A percentile compares a stretch with the other conserved stretches of the same genome.
These are phyloP conservation scores for Teunomyces stri DNA, from an alignment of 805 yeast genomes.

Conservation along the genomic window DNA sequence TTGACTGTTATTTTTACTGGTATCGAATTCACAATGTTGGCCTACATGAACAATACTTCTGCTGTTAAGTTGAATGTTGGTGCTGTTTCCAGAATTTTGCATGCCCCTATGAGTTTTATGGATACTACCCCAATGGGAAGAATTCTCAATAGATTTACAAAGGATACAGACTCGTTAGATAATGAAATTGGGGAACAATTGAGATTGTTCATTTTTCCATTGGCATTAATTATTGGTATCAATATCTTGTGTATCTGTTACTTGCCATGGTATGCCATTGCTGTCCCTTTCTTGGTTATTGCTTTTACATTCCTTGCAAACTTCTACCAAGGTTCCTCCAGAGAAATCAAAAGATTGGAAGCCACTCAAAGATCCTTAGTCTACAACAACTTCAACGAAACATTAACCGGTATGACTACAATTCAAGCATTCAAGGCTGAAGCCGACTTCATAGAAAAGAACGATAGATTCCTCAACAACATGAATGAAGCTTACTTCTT, in stretches of 20 bases:
- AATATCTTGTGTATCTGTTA: constrained; percentile 47
- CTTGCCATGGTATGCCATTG: constrained; percentile 54
- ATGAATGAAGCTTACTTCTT: constrained; percentile 54
- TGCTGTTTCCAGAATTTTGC: constrained; percentile 38
- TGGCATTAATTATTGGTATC: constrained; percentile 39
- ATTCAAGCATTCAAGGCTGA: constrained; percentile 43
- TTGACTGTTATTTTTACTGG: constrained; percentile 40
- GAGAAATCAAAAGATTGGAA: constrained; percentile 50
- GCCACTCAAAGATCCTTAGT: constrained; percentile 48
- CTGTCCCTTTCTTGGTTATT: constrained; percentile 50
- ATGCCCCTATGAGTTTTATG: constrained; percentile 43
- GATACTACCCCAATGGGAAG: constrained; percentile 45
- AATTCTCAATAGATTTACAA: constrained; percentile 43
- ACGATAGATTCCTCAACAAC: constrained; percentile 41
- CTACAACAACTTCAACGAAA: constrained; percentile 49
- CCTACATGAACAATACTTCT: constrained; percentile 39
- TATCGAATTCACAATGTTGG: constrained; percentile 39
- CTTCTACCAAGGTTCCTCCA: constrained; percentile 47
- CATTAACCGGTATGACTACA: constrained; percentile 46
- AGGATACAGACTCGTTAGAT: constrained; percentile 46
- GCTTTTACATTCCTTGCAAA: constrained; percentile 38
- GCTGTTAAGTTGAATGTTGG: constrained; percentile 35
- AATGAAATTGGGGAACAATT: constrained; percentile 44
- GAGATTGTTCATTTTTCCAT: constrained; percentile 39
- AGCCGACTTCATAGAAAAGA: constrained; percentile 35